Evolutionary conservation across 768 basidiomycete species (phyloP), one percentile per base, ranked within the genome.

Genomic region (Termitomyces sp.): DNA sequence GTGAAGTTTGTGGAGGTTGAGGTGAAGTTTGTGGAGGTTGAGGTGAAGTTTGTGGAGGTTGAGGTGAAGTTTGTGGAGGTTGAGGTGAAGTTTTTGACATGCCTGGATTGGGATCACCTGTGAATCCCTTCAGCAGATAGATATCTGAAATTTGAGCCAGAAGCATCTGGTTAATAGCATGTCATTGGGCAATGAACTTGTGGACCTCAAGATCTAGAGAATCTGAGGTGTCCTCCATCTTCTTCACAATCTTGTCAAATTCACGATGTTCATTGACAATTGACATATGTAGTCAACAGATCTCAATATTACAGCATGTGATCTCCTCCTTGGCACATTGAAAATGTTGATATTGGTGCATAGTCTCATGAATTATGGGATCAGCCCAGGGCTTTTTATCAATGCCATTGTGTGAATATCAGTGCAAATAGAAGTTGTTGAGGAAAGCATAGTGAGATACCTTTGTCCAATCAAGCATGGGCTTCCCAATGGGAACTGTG

Each of bases 261-360:
- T n/a, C n/a, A n/a, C n/a, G n/a, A n/a, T n/a, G n/a, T n/a, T n/a
- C n/a, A n/a, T n/a, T n/a, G 29, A 54, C 37, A 42, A 59, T 59
- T 19, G 58, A 46, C 11, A 32, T 49, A 40, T 42, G 53, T 16
- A 59, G 58, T 14, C 58, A n/a, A 11, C 58, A 11, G 17, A 59
- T 41, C 37, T 54, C 52, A 32, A 59, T 23, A 25, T 59, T 48
- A n/a, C 43, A 34, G 5, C 53, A 17, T 17, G 37, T 34, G 21
- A 59, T 42, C 46, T 59, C 58, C 31, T 59, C 25, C 7, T 35
- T 8, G 23, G 58, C 58, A 40, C 29, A 38, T 40, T 54, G 38
- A 23, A 46, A 46, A 29, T 44, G 34, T 27, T 47, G 47, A 38
- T 41, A 59, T 46, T 59, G 47, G n/a, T 35, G 35, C 21, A 35